These are phyloP conservation scores for Prunus fruticosa DNA, from an alignment of 306 rosid genomes.

Conservation along the genomic window DNA sequence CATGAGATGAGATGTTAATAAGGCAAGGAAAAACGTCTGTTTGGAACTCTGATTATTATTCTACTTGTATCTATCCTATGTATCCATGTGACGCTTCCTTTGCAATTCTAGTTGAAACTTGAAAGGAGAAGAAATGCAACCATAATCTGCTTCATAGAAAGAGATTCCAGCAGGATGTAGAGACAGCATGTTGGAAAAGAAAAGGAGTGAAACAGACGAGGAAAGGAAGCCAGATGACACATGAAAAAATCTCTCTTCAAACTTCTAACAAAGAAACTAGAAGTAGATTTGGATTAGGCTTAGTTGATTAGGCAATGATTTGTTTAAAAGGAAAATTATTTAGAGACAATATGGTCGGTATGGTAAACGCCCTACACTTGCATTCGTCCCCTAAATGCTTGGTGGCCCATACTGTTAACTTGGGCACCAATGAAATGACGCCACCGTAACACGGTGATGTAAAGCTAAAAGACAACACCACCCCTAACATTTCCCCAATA, in stretches of 20 bases:
- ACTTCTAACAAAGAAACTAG: too few relatives aligned
- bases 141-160: background rate
- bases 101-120: slow-evolving; percentile 2
- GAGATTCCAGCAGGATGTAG: too few relatives aligned
- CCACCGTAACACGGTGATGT: slow-evolving; percentile 16
- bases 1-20: slow-evolving; percentile 16
- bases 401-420: background rate
- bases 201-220: too few relatives aligned
- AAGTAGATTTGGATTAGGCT: too few relatives aligned
- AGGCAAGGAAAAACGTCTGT: slow-evolving; percentile 2
- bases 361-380: too few relatives aligned
- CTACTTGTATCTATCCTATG: slow-evolving; percentile 21
- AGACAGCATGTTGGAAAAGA: too few relatives aligned
- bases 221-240: too few relatives aligned
- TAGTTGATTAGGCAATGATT: too few relatives aligned
- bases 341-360: too few relatives aligned
- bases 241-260: too few relatives aligned
- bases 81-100: slow-evolving; percentile 2
- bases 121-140: background rate
- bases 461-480: background rate
- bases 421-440: slow-evolving; percentile 2
- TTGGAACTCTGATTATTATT: background rate
- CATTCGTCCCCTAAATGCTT: background rate
- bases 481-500: background rate
- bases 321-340: too few relatives aligned